Base-by-base conservation (phyloP, 768 basidiomycete species). In the Termitomyces eurrhizus region DNA sequence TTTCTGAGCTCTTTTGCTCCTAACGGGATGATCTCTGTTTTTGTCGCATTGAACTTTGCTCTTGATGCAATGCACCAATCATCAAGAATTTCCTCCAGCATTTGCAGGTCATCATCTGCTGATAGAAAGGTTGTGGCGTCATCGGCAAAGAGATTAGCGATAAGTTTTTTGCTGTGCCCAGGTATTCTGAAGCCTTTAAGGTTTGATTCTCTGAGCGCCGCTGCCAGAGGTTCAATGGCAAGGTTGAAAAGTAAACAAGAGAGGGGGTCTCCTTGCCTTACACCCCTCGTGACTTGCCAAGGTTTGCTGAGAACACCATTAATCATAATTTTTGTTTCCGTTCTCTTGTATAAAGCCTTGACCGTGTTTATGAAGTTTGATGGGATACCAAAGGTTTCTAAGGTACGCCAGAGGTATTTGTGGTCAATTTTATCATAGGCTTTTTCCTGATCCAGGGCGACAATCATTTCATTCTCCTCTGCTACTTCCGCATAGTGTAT, bases 41-140 rank as follows among this genome's bases (percentile, higher is more conserved):
- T 83, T 0, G 57, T 52, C 0, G 65, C 60, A 54, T 80, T 81
- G 63, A 81, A 82, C 42, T 74, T 76, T 0, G 78, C 80, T 0
- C 71, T 65, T 8, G 76, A 75, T 4, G 72, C 77, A 0, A 18
- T 21, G 59, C 77, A 83, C 42, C 42, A 44, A 7, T 44, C 42
- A 44, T 44, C n/a, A 3, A 46, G 45, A 2, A 46, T 46, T 46
- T 7, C 7, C 7, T 44, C 14, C 42, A 46, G 24, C 6, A 2
- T 9, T 2, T 2, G 7, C 11, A 37, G 12, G 37, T 37, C 37
- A 37, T 37, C 37, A 9, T 37, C 37, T 37, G 2, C 7, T 37
- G 37, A 37, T 13, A 37, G 9, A 13, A 37, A 37, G 7, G 9
- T 9, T 13, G 13, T 37, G 7, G 45, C 24, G 24, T 46, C 45